Evolutionary conservation across 352 stramenopile species (phyloP), one percentile per base, ranked within the genome.

Genomic region (Pythium oligandrum): DNA sequence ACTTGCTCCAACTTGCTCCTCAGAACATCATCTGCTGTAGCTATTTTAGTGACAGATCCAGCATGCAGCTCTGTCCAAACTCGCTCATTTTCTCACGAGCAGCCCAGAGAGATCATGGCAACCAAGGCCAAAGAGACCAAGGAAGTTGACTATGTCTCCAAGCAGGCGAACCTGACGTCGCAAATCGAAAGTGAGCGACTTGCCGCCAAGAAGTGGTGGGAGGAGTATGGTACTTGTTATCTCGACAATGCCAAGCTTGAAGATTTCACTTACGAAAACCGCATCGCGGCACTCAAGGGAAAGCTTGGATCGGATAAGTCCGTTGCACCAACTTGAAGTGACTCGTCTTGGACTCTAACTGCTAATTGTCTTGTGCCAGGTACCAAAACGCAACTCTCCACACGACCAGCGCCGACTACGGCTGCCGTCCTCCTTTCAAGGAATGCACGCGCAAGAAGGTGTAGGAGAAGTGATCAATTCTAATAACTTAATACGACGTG

Each of bases 171-270:
- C 54, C 68, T 88, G 42, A 90, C 81, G 30, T 59, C 81, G 47
- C 81, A 92, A 59, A 90, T 92, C 65, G 81, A 92, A 63, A 88
- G 78, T 57, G 81, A 92, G 52, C 77, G 73, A 6, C 78, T 81
- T 48, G 76, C 78, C 2, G 78, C 78, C 47, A 92, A 89, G 64
- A 75, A 70, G 33, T 92, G 81, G 81, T 92, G 78, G 78, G 78
- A 90, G 51, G 81, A 92, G 56, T 90, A 86, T 50, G 81, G 81
- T 11, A 70, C 80, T 45, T 87, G 76, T 66, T 92, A 92, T 57
- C 50, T 92, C 31, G 81, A 90, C 47, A 77, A 88, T 55, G 71
- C 75, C 40, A 86, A 84, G n/a, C 59, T 71, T 1, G 81, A 92
- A 54, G 81, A 92, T 60, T 92, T 92, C 39, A 88, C 81, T 11